A percentile compares a stretch with the other conserved stretches of the same genome.
Evolutionary conservation across 176 grass and related monocot species (phyloP).

Genomic region (Areca catechu): DNA sequence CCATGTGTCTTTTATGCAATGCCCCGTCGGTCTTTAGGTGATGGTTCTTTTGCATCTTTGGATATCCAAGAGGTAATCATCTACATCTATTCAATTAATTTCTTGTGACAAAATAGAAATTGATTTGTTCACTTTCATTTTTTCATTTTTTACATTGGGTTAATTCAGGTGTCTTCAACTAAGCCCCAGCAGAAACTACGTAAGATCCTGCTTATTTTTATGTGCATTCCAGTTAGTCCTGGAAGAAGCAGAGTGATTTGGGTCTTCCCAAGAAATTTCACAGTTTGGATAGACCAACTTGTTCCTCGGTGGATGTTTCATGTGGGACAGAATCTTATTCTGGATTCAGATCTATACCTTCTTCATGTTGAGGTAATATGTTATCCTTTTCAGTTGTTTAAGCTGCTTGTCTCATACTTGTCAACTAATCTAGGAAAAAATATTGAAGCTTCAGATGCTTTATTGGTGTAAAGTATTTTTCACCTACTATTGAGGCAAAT

Average conservation of each 20-base stretch:
- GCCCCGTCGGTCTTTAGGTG: no score
- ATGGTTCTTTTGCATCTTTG: no score
- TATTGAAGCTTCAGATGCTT: no score
- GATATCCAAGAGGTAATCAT: no score
- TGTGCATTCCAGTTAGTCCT: slow-evolving; percentile 68
- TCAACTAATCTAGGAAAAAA: no score
- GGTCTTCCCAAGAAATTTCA: slow-evolving; percentile 44
- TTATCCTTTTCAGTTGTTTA: no score
- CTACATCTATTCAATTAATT: not conserved
- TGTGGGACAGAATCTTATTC: slow-evolving; percentile 39
- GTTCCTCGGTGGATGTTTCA: slow-evolving; percentile 56
- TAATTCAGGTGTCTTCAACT: slow-evolving; percentile 14
- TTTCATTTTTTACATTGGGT: not conserved
- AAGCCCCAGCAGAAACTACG: slow-evolving; percentile 21
- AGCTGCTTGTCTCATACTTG: no score
- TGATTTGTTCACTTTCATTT: not conserved
- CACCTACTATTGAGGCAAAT: no score
- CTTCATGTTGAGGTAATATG: slow-evolving; percentile 59
- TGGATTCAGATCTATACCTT: slow-evolving; percentile 84
- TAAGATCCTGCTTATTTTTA: slow-evolving; percentile 39
- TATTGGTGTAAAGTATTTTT: no score
- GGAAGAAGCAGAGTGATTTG: slow-evolving; percentile 66
- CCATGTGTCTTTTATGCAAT: slow-evolving; percentile 36
- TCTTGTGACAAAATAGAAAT: not conserved
- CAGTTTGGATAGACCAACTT: slow-evolving; percentile 50